A percentile compares a stretch with the other conserved stretches of the same genome.
Conservation (phyloP, 257 asterid genomes). For the Eucommia ulmoides region DNA sequence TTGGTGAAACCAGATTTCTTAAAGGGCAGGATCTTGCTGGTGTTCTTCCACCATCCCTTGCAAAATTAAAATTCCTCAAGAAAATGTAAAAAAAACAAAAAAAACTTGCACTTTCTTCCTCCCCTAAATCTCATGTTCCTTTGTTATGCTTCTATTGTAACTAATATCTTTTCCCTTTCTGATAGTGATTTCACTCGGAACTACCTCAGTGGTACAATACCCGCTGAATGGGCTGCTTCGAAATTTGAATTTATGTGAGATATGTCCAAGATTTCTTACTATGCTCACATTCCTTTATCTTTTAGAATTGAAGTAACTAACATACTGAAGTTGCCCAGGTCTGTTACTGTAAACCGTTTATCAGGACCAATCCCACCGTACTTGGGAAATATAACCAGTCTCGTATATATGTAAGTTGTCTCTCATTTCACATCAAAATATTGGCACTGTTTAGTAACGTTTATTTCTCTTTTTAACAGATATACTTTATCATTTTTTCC, state of each 20-base stretch:
- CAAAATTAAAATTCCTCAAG: constrained; percentile 35
- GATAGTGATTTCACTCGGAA: constrained; percentile 46
- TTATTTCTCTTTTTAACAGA: no score
- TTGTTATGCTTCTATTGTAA: no score
- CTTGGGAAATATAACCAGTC: constrained; percentile 43
- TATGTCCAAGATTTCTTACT: neutral
- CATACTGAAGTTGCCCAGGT: constrained; percentile 28
- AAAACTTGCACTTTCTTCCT: neutral
- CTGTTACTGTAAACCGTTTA: constrained; percentile 34
- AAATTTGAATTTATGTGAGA: constrained; percentile 35
- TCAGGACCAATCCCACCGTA: constrained; percentile 47
- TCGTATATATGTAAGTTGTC: constrained; percentile 24
- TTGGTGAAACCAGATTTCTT: constrained; percentile 5
- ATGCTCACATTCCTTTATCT: neutral
- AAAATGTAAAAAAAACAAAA: constrained; percentile 18
- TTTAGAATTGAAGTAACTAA: neutral
- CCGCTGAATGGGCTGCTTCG: constrained; percentile 48
- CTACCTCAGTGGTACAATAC: constrained; percentile 54
- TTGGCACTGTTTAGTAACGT: no score
- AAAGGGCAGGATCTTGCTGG: constrained; percentile 51
- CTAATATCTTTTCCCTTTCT: no score
- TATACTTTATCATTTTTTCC: no score
- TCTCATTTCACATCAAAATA: no score
- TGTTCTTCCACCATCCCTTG: constrained; percentile 47
- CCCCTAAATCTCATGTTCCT: neutral